A percentile compares a stretch with the other conserved stretches of the same genome.
Conservation (phyloP, 2,329 filamentous ascomycete genomes). For the Aspergillus sp. region DNA sequence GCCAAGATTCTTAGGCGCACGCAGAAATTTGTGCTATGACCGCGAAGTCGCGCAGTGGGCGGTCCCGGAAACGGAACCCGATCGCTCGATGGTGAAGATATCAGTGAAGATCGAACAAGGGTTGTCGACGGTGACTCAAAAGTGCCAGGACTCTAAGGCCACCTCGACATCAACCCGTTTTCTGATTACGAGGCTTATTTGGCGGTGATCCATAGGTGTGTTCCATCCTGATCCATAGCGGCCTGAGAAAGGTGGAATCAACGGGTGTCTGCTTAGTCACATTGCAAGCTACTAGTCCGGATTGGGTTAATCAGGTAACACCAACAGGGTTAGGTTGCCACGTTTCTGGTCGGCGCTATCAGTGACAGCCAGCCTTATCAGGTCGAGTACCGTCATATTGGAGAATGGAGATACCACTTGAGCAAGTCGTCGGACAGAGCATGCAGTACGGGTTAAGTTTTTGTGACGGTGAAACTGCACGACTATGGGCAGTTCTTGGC, state of each 20-base stretch:
- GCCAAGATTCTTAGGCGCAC: conserved; percentile 7
- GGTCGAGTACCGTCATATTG: too few species aligned
- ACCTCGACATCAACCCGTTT: neutral
- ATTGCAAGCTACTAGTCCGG: conserved; percentile 9
- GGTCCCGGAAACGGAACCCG: neutral
- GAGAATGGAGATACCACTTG: too few species aligned
- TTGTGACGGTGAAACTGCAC: too few species aligned
- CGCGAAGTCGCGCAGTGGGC: neutral
- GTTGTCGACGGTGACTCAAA: neutral
- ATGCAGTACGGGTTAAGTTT: too few species aligned
- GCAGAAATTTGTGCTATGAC: conserved; percentile 1
- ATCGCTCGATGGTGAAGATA: neutral
- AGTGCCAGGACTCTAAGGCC: neutral
- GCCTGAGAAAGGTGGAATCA: neutral
- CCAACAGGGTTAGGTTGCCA: conserved; percentile 9
- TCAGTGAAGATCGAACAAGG: neutral
- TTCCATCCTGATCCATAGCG: too few species aligned
- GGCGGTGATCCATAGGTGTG: neutral
- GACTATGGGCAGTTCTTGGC: too few species aligned
- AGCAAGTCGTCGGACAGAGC: too few species aligned
- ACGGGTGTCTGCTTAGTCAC: neutral
- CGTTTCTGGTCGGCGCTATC: conserved; percentile 11
- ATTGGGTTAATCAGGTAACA: neutral
- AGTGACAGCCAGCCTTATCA: neutral
- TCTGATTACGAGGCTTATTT: neutral